Base-by-base conservation (phyloP, 495 filamentous ascomycete species). In the Penicillium fimorum region DNA sequence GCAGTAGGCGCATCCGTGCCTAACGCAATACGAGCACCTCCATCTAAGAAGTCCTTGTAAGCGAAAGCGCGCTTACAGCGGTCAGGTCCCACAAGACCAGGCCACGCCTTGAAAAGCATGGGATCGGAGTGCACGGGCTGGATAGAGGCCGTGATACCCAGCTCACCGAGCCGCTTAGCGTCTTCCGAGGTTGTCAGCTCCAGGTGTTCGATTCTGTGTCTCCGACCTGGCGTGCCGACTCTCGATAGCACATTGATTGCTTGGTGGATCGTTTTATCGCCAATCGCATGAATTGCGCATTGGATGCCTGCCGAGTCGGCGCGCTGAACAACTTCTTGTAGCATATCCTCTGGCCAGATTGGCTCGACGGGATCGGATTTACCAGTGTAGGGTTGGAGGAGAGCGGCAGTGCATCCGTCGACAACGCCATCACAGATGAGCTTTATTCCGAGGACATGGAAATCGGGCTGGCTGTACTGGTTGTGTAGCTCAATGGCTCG, bases 371-470 rank as follows among this genome's bases (percentile, higher is more conserved):
- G 65, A 48, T 61, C 58, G 8, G 60, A 56, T 53, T 80, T 77
- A 13, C 65, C 65, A 12, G 75, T 64, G 62, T 88, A 88, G 5
- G 85, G 84, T 64, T 86, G 77, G 5, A 73, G 68, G 30, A 88
- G 67, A 4, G 79, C 83, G 0, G 85, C 85, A 5, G 85, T 88
- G 65, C 84, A 88, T 0, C 80, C 83, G 55, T 88, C 85, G 43
- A 88, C 74, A 9, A 87, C 82, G 1, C 85, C 85, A 53, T 88
- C 85, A 54, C 83, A 84, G 42, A 88, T 87, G 20, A 88, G 70
- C 57, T 88, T 88, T 60, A 87, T 80, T n/a, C 85, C 85, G 2
- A 81, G 77, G 15, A 88, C 69, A 29, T 81, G 71, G 47, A 84
- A 83, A 42, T 82, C 76, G 0, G 80, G 83, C 3, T 69, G 66